phyloP scores from a whole-genome alignment of 805 yeast species.

The Starmerella vaccinii region DNA sequence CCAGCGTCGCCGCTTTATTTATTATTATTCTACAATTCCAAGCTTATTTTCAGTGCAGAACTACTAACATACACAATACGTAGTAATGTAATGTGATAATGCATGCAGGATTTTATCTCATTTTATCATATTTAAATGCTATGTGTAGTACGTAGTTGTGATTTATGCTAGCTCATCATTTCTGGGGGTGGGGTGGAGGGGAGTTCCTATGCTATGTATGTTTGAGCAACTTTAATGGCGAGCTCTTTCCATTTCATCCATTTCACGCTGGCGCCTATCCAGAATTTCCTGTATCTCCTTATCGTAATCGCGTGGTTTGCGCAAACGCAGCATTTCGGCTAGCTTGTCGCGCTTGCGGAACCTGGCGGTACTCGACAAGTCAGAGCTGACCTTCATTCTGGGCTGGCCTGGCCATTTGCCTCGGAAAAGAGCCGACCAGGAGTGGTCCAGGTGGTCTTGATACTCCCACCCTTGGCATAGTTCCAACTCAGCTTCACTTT shows the following conservation, averaged over 20 bases:
- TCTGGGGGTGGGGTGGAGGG: too few species aligned
- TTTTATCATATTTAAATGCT: too few species aligned
- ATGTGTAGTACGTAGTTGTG: too few species aligned
- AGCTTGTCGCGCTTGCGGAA: conserved; percentile 18
- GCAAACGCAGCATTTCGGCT: conserved; percentile 27
- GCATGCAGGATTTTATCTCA: too few species aligned
- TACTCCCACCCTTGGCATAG: conserved; percentile 47
- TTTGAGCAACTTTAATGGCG: neutral
- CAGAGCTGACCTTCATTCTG: neutral
- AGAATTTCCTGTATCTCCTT: conserved; percentile 32
- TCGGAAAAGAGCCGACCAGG: conserved; percentile 50
- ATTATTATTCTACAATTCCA: too few species aligned
- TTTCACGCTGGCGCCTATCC: conserved; percentile 31
- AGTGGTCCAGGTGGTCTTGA: conserved; percentile 52
- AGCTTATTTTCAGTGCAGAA: too few species aligned
- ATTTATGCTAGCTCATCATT: too few species aligned
- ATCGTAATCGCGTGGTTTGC: conserved; percentile 29
- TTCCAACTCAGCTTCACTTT: conserved; percentile 59
- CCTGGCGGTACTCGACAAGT: neutral
- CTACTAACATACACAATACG: too few species aligned
- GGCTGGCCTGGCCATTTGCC: conserved; percentile 25
- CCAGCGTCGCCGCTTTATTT: too few species aligned
- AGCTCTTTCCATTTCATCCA: conserved; percentile 13
- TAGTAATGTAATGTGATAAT: too few species aligned
- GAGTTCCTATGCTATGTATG: neutral